Evolutionary conservation across 2,329 filamentous ascomycete genomes (phyloP), one percentile per base, ranked within the genome.

Genomic region (Xylaria sp.): DNA sequence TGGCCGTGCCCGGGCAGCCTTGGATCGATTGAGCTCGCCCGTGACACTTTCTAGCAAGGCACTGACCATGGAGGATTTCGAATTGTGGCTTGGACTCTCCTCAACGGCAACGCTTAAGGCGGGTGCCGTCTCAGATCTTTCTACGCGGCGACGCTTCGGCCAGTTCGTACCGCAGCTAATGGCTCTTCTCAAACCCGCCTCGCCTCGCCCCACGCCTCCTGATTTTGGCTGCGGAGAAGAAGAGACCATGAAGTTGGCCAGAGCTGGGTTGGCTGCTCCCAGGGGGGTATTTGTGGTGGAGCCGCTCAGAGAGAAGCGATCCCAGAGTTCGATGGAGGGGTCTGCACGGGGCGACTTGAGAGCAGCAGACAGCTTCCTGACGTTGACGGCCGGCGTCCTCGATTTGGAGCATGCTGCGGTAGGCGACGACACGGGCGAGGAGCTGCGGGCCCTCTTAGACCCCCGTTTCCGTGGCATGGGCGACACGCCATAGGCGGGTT

Each of bases 251-350:
- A 93, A 81, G 64, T 92, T 87, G 58, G 88, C 87, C 28, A 93
- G 82, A 17, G 86, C 81, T 46, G 88, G 87, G 73, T 88, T 89
- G 49, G 82, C 79, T 51, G 84, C 79, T 23, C 86, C 86, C 1
- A 81, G 78, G 7, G 80, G 77, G 53, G 80, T 79, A 61, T 80
- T 73, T 69, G 84, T 79, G 15, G 82, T 77, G 62, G 80, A 79
- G 70, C 85, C 82, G 75, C 84, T 81, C 63, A 88, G 80, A 44
- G 91, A 87, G 76, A 93, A 93, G 61, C 91, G 89, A 73, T 92
- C 92, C 92, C 92, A 95, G 1, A 94, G 80, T 71, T 94, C 91
- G 38, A 90, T 80, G 2, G 91, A 91, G 44, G 92, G 90, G 74
- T 94, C 92, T 38, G 89, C 86, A 71, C 91, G 88, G 13, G 90